Evolutionary conservation across 2,329 filamentous ascomycete genomes (phyloP).

Genomic region (Endothia cerciana): DNA sequence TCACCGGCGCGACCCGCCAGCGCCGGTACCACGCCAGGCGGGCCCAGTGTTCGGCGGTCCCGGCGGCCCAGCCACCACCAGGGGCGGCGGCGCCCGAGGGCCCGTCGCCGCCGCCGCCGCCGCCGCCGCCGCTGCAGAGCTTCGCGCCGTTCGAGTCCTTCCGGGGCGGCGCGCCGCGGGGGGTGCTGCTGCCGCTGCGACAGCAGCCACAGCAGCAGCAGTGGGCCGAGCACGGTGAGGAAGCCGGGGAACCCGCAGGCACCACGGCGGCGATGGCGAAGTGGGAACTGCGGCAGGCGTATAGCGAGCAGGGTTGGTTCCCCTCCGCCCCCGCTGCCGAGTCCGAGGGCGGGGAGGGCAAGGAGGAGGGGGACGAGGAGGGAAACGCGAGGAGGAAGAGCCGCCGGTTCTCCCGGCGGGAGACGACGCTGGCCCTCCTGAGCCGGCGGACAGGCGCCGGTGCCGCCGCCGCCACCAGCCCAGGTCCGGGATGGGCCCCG

Average conservation of each 20-base stretch:
- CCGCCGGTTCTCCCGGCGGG: background rate
- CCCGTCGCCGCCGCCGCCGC: background rate
- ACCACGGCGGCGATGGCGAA: background rate
- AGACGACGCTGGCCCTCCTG: constrained; percentile 17
- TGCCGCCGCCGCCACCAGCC: too few species aligned
- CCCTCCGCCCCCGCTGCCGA: background rate
- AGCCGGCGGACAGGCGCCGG: constrained; percentile 6
- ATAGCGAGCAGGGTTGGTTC: constrained; percentile 23
- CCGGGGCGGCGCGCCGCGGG: background rate
- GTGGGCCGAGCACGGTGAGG: background rate
- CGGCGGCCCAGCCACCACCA: background rate
- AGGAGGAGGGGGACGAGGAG: background rate
- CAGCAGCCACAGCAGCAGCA: too few species aligned
- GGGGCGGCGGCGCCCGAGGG: too few species aligned
- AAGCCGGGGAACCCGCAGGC: background rate
- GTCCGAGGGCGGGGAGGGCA: background rate
- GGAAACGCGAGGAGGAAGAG: background rate
- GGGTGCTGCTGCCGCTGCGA: background rate
- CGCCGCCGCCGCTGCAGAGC: background rate
- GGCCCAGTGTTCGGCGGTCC: background rate
- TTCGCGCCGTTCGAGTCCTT: constrained; percentile 5
- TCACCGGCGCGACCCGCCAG: background rate
- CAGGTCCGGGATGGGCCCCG: background rate
- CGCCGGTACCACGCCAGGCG: background rate
- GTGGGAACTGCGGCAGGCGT: constrained; percentile 12